These are phyloP conservation scores for Nakazawaea wickerhamii DNA, from an alignment of 805 yeast genomes.

Conservation along the genomic window DNA sequence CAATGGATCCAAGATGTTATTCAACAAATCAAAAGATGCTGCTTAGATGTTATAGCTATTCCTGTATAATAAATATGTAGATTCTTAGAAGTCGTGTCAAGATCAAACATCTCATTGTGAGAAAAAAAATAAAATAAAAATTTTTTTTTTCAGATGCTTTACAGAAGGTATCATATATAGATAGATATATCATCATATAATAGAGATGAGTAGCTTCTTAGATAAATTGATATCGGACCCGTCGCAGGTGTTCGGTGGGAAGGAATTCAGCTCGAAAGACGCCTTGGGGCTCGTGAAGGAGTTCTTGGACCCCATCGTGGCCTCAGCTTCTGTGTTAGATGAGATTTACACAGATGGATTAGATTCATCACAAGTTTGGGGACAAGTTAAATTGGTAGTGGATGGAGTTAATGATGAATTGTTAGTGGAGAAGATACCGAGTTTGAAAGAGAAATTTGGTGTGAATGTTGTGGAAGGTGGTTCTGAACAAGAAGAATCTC, in stretches of 20 bases:
- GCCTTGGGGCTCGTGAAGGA: constrained; percentile 35
- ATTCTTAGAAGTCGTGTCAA: neutral
- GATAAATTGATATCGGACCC: constrained; percentile 18
- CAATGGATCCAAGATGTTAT: constrained; percentile 48
- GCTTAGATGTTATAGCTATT: neutral
- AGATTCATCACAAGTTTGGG: constrained; percentile 90
- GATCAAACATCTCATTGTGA: neutral
- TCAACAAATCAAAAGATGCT: constrained; percentile 26
- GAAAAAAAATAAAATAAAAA: constrained; percentile 4
- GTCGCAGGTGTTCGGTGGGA: constrained; percentile 15
- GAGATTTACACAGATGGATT: constrained; percentile 81
- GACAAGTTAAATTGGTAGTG: constrained; percentile 79
- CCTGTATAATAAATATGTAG: neutral
- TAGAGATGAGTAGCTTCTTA: constrained; percentile 12
- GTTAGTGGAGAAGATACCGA: constrained; percentile 50
- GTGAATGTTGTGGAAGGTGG: constrained; percentile 18
- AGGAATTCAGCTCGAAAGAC: constrained; percentile 13
- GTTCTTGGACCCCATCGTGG: constrained; percentile 50
- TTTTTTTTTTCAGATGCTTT: constrained; percentile 1
- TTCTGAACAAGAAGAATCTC: constrained; percentile 32
- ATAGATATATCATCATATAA: constrained; percentile 3
- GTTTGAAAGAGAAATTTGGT: constrained; percentile 34
- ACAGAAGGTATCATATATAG: neutral
- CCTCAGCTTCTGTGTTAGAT: constrained; percentile 57
- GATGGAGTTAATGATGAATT: constrained; percentile 71